Base-by-base conservation (phyloP, 148 eudicot genomes). In the Rhododendron henanense region DNA sequence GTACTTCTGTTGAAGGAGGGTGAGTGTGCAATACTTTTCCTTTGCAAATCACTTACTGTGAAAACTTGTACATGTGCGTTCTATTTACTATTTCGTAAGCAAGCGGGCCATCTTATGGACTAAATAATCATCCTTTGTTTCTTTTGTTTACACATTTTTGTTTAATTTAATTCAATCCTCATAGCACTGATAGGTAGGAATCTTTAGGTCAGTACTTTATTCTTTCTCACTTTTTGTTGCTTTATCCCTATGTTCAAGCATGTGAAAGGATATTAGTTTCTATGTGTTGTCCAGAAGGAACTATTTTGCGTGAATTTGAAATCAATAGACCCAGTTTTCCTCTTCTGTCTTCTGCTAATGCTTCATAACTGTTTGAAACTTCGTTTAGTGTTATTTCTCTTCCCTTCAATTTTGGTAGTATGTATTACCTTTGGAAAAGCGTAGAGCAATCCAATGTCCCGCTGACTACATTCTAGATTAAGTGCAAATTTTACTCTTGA, bases 1-100 rank as follows among this genome's bases (percentile, higher is more conserved):
- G 80, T 86, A 88, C 84, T 83, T 78, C 91, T 86, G 86, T 88
- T 80, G 84, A 89, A 33, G 93, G 88, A 87, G 92, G 92, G 99
- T 97, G 87, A 88, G 96, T 80, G 25, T 4, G 63, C n/a, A 55
- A 39, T 79, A 84, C 4, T 25, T 48, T 59, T 87, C 71, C 47
- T 39, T 19, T 0, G 81, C 37, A 14, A 33, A 74, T 65, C 10
- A 33, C 18, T n/a, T 39, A 41, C 67, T 33, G 47, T 47, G 61
- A 86, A 33, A n/a, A n/a, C 41, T 19, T 65, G 7, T 44, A 1
- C 3, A 11, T 28, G 28, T n/a, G 47, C 5, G 41, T 85, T 31
- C 63, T 31, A 31, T 31, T 63, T 6, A 39, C 14, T 39, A 6
- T 84, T 55, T 37, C 21, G 39, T 37, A 47, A 53, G 35, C 71